Percentiles rank a stretch among this genome's conserved stretches.
phyloP scores from a whole-genome alignment of 2,329 filamentous ascomycete genomes.

The Albophoma yamanashiensis region DNA sequence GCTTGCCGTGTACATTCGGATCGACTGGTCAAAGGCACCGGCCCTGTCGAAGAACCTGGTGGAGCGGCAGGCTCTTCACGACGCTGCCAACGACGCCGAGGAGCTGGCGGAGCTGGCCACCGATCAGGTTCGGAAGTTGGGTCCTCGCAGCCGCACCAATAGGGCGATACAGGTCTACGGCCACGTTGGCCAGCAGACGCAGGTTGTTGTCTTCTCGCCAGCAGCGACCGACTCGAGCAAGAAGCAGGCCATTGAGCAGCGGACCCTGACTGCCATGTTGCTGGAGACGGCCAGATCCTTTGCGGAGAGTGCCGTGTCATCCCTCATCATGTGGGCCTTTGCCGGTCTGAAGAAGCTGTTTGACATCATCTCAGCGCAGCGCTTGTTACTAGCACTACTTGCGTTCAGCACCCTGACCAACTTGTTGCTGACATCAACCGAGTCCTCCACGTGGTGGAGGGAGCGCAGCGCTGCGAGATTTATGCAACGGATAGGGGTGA shows the following conservation, averaged over 20 bases:
- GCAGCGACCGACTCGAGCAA: slow-evolving; percentile 33
- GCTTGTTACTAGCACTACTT: slow-evolving; percentile 60
- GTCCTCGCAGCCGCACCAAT: slow-evolving; percentile 63
- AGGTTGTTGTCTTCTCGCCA: slow-evolving; percentile 50
- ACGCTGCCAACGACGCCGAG: slow-evolving; percentile 61
- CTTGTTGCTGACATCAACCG: slow-evolving; percentile 61
- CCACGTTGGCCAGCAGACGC: slow-evolving; percentile 57
- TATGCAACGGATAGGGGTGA: slow-evolving; percentile 72
- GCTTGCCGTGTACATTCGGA: slow-evolving; percentile 73
- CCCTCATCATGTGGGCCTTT: slow-evolving; percentile 67
- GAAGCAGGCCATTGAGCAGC: slow-evolving; percentile 49
- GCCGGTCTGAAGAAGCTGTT: slow-evolving; percentile 54
- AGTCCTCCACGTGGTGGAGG: slow-evolving; percentile 70
- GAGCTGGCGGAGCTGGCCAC: slow-evolving; percentile 67
- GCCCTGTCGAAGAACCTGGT: slow-evolving; percentile 49
- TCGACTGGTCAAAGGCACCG: slow-evolving; percentile 73
- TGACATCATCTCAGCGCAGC: slow-evolving; percentile 60
- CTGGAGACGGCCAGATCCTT: slow-evolving; percentile 64
- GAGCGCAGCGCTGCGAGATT: slow-evolving; percentile 72
- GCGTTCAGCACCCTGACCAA: slow-evolving; percentile 62
- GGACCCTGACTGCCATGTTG: slow-evolving; percentile 57
- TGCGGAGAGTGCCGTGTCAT: slow-evolving; percentile 62
- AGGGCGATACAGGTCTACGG: slow-evolving; percentile 74
- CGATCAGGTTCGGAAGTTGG: slow-evolving; percentile 66
- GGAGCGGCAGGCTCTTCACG: slow-evolving; percentile 63